A percentile compares a stretch with the other conserved stretches of the same genome.
These are phyloP conservation scores for Desmodesmus armatus DNA, from an alignment of 139 green algal species.

Conservation along the genomic window DNA sequence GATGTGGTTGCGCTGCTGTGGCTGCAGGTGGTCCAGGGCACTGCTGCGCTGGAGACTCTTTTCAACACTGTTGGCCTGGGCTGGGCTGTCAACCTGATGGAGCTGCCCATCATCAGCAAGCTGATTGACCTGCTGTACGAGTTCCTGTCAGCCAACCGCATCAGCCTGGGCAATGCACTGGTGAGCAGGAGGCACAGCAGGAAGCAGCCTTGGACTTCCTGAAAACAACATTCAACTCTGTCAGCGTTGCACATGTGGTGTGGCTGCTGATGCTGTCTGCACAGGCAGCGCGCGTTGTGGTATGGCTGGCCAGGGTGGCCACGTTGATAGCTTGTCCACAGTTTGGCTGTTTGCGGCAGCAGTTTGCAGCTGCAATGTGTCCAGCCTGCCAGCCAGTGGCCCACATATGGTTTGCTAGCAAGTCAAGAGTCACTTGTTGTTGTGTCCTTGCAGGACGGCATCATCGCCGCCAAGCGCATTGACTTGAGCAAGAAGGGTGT, in stretches of 20 bases:
- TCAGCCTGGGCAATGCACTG: slow-evolving; percentile 54
- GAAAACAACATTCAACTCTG: not conserved
- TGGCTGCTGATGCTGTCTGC: too few species aligned
- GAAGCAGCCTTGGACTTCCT: slow-evolving; percentile 31
- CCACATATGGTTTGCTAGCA: not conserved
- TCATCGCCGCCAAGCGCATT: slow-evolving; percentile 69
- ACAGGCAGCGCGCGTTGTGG: too few species aligned
- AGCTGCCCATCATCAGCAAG: slow-evolving; percentile 69
- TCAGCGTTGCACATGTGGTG: too few species aligned
- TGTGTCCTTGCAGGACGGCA: too few species aligned
- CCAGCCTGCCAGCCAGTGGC: too few species aligned
- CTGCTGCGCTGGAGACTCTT: slow-evolving; percentile 71
- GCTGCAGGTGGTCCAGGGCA: slow-evolving; percentile 63
- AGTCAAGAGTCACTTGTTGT: slow-evolving; percentile 35
- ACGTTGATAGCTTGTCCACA: too few species aligned
- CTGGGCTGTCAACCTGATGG: slow-evolving; percentile 73
- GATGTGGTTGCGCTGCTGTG: too few species aligned
- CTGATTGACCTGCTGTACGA: slow-evolving; percentile 68
- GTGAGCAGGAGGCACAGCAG: too few species aligned
- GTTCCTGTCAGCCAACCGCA: slow-evolving; percentile 73
- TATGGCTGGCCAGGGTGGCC: too few species aligned
- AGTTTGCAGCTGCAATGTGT: too few species aligned
- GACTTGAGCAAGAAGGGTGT: slow-evolving; percentile 62
- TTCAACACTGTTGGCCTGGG: slow-evolving; percentile 77
- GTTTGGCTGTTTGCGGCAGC: too few species aligned